Evolutionary conservation across 2,329 filamentous ascomycete species (phyloP), one percentile per base, ranked within the genome.

Genomic region (Coleophoma cylindrospora): DNA sequence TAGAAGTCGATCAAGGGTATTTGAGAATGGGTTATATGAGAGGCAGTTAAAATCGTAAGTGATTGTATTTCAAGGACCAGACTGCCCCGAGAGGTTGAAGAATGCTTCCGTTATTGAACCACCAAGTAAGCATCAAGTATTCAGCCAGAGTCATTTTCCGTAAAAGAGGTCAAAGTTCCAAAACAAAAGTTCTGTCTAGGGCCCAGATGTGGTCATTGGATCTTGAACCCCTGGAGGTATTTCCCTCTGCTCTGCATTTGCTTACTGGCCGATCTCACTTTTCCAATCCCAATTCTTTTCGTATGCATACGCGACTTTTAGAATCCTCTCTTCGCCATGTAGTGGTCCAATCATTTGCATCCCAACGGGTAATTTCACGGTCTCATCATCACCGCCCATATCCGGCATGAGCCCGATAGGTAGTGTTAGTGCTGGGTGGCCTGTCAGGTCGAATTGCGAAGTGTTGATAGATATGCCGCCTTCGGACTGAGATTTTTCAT

Each of bases 401-500:
- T 71, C 66, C 2, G 66, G 64, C 3, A 71, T 61, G 55, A 73
- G 68, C 0, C 77, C 76, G 32, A 76, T 64, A 0, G 77, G 77
- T 38, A 81, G 62, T 0, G 72, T 70, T 57, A 81, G 58, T 0
- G 76, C 78, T 0, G 78, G 77, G 53, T 80, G 77, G 0, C 77
- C 77, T 0, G 76, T 80, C 3, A 75, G 69, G 55, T 81, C 76
- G 61, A 81, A 81, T 8, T 73, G 68, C 8, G 74, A 73, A 6
- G 78, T 82, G 53, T 82, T 82, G n/a, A 67, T 70, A 0, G 75
- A 79, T 50, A 79, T 55, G 0, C 79, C 78, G 34, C 79, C 73
- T 40, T 74, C 74, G 10, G 74, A 72, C 47, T 69, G 66, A 34
- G 77, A 73, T 14, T 71, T 73, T 43, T 74, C 40, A n/a, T 66